A percentile compares a stretch with the other conserved stretches of the same genome.
Evolutionary conservation across 805 yeast species (phyloP).

Genomic region (Cyberlindnera maritima): DNA sequence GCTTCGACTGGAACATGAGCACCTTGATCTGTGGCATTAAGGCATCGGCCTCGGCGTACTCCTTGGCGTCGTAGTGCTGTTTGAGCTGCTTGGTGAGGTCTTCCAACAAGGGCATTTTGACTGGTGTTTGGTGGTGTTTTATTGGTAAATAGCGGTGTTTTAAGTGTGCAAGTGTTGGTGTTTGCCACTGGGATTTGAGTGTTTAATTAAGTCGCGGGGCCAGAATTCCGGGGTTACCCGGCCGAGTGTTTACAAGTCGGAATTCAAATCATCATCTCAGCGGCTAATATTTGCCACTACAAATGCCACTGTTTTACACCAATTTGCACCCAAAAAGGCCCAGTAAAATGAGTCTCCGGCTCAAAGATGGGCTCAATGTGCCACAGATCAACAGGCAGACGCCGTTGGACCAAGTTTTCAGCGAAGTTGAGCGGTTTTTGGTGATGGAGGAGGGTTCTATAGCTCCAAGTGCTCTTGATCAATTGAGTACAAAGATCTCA

Average conservation of each 20-base stretch:
- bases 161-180: neutral
- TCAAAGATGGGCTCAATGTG: conserved; percentile 23
- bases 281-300: too few species aligned
- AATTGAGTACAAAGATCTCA: conserved; percentile 6
- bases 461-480: conserved; percentile 15
- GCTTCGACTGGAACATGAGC: conserved; percentile 71
- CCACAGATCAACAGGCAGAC: conserved; percentile 33
- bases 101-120: conserved; percentile 50
- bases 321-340: too few species aligned
- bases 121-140: neutral
- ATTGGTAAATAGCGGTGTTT: neutral
- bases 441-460: conserved; percentile 16
- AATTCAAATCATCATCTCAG: neutral
- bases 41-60: conserved; percentile 58
- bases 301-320: too few species aligned
- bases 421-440: conserved; percentile 22
- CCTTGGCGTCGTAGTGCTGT: conserved; percentile 55
- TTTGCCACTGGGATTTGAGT: too few species aligned
- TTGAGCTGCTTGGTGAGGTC: conserved; percentile 69
- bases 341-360: conserved; percentile 1
- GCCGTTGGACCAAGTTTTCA: conserved; percentile 33
- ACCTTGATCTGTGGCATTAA: conserved; percentile 72
- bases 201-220: too few species aligned
- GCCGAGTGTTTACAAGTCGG: too few species aligned
- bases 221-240: too few species aligned